phyloP scores from a whole-genome alignment of 768 basidiomycete species.

The Phaeotremella skinneri region DNA sequence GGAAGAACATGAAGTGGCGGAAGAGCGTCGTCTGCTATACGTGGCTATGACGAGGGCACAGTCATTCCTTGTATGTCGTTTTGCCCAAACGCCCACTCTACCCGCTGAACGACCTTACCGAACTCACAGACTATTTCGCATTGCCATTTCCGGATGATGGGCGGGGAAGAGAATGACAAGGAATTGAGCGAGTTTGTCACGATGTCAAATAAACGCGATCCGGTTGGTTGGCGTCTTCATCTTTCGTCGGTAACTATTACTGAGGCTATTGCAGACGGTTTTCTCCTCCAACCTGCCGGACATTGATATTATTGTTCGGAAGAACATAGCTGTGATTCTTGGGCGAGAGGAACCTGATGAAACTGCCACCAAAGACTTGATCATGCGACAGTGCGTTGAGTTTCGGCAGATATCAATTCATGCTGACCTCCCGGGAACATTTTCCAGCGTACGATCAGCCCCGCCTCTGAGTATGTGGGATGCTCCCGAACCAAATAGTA shows the following conservation, averaged over 20 bases:
- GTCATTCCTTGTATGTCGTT: slow-evolving; percentile 56
- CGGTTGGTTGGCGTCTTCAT: slow-evolving; percentile 50
- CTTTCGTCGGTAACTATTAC: not conserved
- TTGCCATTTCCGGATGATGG: slow-evolving; percentile 47
- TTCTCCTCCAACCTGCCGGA: slow-evolving; percentile 57
- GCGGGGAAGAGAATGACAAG: slow-evolving; percentile 59
- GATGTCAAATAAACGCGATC: slow-evolving; percentile 53
- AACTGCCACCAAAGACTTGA: slow-evolving; percentile 32
- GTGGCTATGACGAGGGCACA: slow-evolving; percentile 88
- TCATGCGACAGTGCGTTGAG: slow-evolving; percentile 38
- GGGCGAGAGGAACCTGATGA: slow-evolving; percentile 37
- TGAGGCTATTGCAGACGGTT: slow-evolving; percentile 38
- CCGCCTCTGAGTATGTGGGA: slow-evolving; percentile 42
- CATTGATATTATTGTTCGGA: slow-evolving; percentile 55
- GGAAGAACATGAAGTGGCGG: slow-evolving; percentile 66
- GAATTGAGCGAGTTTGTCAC: slow-evolving; percentile 63
- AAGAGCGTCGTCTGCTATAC: slow-evolving; percentile 80
- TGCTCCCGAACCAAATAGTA: slow-evolving; percentile 33
- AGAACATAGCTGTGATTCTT: slow-evolving; percentile 61
- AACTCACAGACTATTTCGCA: slow-evolving; percentile 38
- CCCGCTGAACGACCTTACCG: slow-evolving; percentile 5
- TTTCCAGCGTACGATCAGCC: slow-evolving; percentile 33
- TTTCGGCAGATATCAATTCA: not conserved
- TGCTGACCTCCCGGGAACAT: slow-evolving; percentile 1
- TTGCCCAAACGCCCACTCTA: not conserved